Percentiles rank a stretch among this genome's conserved stretches.
These are phyloP conservation scores for Stachybotrys echinatus DNA, from an alignment of 2,329 filamentous ascomycete species.

Conservation along the genomic window DNA sequence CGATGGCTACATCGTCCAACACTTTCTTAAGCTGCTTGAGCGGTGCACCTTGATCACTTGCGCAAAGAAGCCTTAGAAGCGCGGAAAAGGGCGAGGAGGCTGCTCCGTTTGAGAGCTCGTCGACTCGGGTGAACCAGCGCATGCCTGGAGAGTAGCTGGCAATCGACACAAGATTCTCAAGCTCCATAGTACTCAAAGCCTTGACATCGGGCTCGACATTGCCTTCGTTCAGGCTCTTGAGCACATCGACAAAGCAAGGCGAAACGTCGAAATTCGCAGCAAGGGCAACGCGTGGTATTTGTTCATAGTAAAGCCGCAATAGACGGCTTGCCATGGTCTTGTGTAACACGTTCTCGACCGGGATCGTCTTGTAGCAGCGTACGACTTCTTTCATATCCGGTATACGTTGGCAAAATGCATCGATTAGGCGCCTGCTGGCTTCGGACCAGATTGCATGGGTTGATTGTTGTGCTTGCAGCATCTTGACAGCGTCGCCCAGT, in stretches of 20 bases:
- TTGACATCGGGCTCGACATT: constrained; percentile 42
- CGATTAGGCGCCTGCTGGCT: constrained; percentile 60
- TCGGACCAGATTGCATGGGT: constrained; percentile 58
- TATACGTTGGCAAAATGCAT: constrained; percentile 72
- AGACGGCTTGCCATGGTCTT: constrained; percentile 74
- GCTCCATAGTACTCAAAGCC: constrained; percentile 62
- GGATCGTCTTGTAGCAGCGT: constrained; percentile 63
- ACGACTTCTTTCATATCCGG: constrained; percentile 81
- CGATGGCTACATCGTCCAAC: constrained; percentile 54
- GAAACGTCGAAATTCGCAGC: constrained; percentile 88
- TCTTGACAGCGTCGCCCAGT: constrained; percentile 56
- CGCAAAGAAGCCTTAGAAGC: constrained; percentile 47
- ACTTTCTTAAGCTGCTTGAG: constrained; percentile 46
- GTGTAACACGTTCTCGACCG: constrained; percentile 66
- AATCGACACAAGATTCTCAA: constrained; percentile 77
- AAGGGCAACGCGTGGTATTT: constrained; percentile 72
- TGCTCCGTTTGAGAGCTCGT: constrained; percentile 44
- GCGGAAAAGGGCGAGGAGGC: constrained; percentile 63
- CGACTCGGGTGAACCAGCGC: constrained; percentile 81
- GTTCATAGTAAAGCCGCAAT: constrained; percentile 78
- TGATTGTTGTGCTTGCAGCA: constrained; percentile 46
- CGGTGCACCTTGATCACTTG: constrained; percentile 19
- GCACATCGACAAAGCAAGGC: constrained; percentile 61
- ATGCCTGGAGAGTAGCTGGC: constrained; percentile 77
- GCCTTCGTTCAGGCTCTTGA: constrained; percentile 56